phyloP scores from a whole-genome alignment of 495 filamentous ascomycete genomes.

The Xylaria sp. region DNA sequence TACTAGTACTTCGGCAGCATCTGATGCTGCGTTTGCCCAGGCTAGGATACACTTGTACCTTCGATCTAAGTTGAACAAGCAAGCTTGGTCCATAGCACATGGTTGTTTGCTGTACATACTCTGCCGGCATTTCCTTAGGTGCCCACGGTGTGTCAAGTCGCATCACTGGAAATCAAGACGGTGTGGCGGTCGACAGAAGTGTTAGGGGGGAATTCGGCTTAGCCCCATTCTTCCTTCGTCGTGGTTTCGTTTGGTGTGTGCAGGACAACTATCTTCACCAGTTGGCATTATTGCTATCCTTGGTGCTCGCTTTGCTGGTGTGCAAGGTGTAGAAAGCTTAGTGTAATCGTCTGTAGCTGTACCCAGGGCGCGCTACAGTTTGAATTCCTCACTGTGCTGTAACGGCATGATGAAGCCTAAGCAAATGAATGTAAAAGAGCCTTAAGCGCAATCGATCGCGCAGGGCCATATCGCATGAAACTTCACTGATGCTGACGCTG shows the following conservation, averaged over 20 bases:
- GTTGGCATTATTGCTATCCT: not conserved
- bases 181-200: slow-evolving; percentile 35
- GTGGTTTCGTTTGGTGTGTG: not conserved
- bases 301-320: not conserved
- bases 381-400: no score
- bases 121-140: not conserved
- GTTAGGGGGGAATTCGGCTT: slow-evolving; percentile 36
- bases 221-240: slow-evolving; percentile 22
- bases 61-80: slow-evolving; percentile 5
- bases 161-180: slow-evolving; percentile 15
- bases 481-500: slow-evolving; percentile 8
- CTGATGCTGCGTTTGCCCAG: not conserved
- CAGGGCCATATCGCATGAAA: not conserved
- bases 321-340: not conserved
- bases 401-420: not conserved
- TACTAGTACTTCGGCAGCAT: slow-evolving; percentile 16
- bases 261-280: slow-evolving; percentile 20
- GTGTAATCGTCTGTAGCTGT: not conserved
- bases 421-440: not conserved
- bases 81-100: not conserved
- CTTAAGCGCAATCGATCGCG: not conserved
- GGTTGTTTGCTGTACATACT: not conserved
- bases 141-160: slow-evolving; percentile 9
- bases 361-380: no score
- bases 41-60: not conserved